Evolutionary conservation across 768 basidiomycete species (phyloP), one percentile per base, ranked within the genome.

Genomic region (Grammothele lineata): DNA sequence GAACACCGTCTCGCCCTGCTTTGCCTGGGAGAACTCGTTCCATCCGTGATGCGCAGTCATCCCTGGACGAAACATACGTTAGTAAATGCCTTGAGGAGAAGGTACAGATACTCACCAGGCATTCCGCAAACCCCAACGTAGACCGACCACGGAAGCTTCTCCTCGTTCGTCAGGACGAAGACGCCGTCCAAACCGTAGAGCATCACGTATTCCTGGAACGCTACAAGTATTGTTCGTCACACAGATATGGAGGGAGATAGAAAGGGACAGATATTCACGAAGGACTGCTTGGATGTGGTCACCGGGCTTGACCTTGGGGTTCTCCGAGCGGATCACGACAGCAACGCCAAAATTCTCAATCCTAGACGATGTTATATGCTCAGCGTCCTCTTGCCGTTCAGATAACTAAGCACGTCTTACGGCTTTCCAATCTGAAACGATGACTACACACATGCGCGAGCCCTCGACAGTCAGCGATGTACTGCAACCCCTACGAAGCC

Each of bases 101-200:
- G 17, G 5, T 5, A 22, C 5, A 36, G 12, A 37, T 2, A 38
- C 51, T 23, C 47, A 58, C 64, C 63, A 2, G 64, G 57, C 67
- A 67, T 79, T 7, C 81, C 80, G 2, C 70, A 65, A 1, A 73
- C 71, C 15, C 81, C 78, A 23, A 78, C 55, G 53, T 72, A 78
- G 0, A 63, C 63, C 0, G 70, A 66, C 75, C 72, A 79, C 0
- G 78, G 76, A 4, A 81, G 57, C 5, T 68, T 64, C 23, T 70
- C 55, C 43, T 69, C 60, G 52, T 78, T 77, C 34, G 71, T 47
- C 3, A 72, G 48, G 4, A 23, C 37, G 38, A 25, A 3, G 27
- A n/a, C 23, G 9, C 35, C 18, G 32, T 23, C 36, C 38, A 62
- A 7, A 53, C 5, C 49, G 47, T 1, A 42, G 32, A 10, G 64